Conservation (phyloP, 345 rosid genomes). For the Bretschneidera sinensis region DNA sequence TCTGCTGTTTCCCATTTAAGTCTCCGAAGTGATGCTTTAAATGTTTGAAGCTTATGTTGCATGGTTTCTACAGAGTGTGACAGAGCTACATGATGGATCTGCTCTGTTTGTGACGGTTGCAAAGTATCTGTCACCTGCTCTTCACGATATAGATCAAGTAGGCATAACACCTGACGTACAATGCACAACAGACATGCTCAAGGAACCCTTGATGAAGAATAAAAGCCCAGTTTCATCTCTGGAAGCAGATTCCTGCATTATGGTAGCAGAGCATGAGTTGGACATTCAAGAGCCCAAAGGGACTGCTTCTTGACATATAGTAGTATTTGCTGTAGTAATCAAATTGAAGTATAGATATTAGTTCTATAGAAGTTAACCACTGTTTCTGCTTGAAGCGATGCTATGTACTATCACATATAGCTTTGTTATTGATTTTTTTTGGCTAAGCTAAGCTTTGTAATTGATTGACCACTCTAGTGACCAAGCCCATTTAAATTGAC, state of each 20-base stretch:
- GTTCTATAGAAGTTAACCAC: too few relatives aligned
- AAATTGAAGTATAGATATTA: too few relatives aligned
- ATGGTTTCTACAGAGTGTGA: conserved; percentile 52
- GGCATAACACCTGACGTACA: conserved; percentile 84
- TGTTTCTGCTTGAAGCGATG: too few relatives aligned
- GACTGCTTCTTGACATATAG: conserved; percentile 60
- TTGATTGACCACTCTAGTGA: too few relatives aligned
- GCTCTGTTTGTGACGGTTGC: conserved; percentile 90
- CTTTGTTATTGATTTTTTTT: too few relatives aligned
- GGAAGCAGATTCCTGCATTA: conserved; percentile 79
- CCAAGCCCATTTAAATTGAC: too few relatives aligned
- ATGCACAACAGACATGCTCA: conserved; percentile 69
- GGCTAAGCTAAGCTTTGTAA: too few relatives aligned
- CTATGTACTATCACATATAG: too few relatives aligned
- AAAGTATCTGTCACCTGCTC: conserved; percentile 84
- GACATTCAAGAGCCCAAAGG: conserved; percentile 56
- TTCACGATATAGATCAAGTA: conserved; percentile 79
- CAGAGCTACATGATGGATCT: conserved; percentile 83
- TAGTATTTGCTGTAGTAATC: too few relatives aligned
- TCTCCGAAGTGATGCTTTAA: too few relatives aligned
- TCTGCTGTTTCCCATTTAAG: too few relatives aligned
- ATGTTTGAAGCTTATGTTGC: conserved; percentile 16
- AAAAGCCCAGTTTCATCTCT: conserved; percentile 51
- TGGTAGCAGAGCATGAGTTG: conserved; percentile 90
- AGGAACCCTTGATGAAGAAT: conserved; percentile 34